Evolutionary conservation across 2,329 filamentous ascomycete species (phyloP).

Genomic region (Aureobasidium subglaciale): DNA sequence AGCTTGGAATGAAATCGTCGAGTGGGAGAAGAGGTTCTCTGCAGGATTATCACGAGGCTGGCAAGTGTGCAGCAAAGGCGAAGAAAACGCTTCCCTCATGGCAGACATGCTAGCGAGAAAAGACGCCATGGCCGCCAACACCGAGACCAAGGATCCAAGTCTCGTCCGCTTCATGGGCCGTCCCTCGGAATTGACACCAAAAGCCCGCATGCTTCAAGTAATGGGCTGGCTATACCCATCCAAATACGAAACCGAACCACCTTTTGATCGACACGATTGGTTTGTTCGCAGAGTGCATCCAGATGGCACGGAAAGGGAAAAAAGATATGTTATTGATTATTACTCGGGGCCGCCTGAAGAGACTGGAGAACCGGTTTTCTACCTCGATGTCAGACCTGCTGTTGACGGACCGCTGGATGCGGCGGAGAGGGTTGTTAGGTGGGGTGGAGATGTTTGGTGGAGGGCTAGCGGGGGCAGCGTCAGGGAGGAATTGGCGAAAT

Average conservation of each 20-base stretch:
- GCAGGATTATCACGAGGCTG: slow-evolving; percentile 55
- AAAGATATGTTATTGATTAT: slow-evolving; percentile 96
- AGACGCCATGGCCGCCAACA: slow-evolving; percentile 6
- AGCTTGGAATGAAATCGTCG: slow-evolving; percentile 89
- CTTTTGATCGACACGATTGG: slow-evolving; percentile 98
- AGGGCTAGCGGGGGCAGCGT: slow-evolving; percentile 68
- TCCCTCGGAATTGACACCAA: slow-evolving; percentile 83
- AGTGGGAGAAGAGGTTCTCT: slow-evolving; percentile 83
- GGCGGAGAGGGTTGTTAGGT: slow-evolving; percentile 74
- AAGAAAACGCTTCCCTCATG: slow-evolving; percentile 27
- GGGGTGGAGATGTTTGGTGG: slow-evolving; percentile 94
- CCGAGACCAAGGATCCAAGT: slow-evolving; percentile 53
- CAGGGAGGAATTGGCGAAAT: slow-evolving; percentile 37
- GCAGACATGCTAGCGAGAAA: slow-evolving; percentile 22
- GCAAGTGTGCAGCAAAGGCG: slow-evolving; percentile 27
- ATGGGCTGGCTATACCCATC: slow-evolving; percentile 72
- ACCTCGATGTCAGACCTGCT: slow-evolving; percentile 86
- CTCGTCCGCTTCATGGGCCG: slow-evolving; percentile 83
- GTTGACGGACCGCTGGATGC: slow-evolving; percentile 72
- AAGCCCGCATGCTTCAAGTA: slow-evolving; percentile 75
- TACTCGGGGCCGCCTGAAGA: slow-evolving; percentile 82
- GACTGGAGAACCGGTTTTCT: slow-evolving; percentile 90
- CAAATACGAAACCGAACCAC: slow-evolving; percentile 71
- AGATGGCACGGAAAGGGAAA: slow-evolving; percentile 62
- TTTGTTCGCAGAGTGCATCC: slow-evolving; percentile 67